A percentile compares a stretch with the other conserved stretches of the same genome.
Evolutionary conservation across 2,329 filamentous ascomycete species (phyloP).

Genomic region (Hypoxylon sp.): DNA sequence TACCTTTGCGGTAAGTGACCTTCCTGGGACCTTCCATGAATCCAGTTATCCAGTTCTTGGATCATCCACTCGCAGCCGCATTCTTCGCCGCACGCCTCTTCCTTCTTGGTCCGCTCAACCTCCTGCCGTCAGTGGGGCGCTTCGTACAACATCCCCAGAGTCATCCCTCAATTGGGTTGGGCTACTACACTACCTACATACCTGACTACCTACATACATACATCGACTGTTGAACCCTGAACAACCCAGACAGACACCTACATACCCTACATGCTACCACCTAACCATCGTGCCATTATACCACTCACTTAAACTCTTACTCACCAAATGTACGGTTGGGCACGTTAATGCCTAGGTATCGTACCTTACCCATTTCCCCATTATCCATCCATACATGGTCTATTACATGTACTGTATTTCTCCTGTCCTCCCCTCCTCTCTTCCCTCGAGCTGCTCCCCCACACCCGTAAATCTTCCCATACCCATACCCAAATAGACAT

Average conservation of each 20-base stretch:
- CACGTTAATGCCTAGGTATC: constrained; percentile 18
- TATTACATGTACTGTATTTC: constrained; percentile 17
- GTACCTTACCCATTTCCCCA: not conserved
- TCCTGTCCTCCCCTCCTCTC: constrained; percentile 17
- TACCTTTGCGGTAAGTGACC: constrained; percentile 20
- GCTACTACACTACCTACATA: constrained; percentile 13
- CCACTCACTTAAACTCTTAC: constrained; percentile 2
- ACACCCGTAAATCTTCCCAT: not conserved
- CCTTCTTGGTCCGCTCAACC: constrained; percentile 39
- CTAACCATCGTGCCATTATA: constrained; percentile 5
- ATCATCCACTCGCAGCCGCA: constrained; percentile 42
- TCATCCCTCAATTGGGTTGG: constrained; percentile 33
- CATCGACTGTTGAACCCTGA: constrained; percentile 4
- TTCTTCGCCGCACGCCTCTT: constrained; percentile 45
- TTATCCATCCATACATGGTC: constrained; percentile 15
- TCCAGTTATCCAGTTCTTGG: constrained; percentile 32
- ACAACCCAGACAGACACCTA: not conserved
- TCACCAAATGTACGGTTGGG: not conserved
- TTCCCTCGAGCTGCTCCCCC: constrained; percentile 7
- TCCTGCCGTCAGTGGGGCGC: constrained; percentile 21
- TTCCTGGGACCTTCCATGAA: constrained; percentile 32
- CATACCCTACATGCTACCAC: constrained; percentile 12
- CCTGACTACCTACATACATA: no score
- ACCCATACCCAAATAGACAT: constrained; percentile 26
- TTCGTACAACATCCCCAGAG: constrained; percentile 37